phyloP scores from a whole-genome alignment of 2,329 filamentous ascomycete genomes.

The Colletotrichum orbiculare region DNA sequence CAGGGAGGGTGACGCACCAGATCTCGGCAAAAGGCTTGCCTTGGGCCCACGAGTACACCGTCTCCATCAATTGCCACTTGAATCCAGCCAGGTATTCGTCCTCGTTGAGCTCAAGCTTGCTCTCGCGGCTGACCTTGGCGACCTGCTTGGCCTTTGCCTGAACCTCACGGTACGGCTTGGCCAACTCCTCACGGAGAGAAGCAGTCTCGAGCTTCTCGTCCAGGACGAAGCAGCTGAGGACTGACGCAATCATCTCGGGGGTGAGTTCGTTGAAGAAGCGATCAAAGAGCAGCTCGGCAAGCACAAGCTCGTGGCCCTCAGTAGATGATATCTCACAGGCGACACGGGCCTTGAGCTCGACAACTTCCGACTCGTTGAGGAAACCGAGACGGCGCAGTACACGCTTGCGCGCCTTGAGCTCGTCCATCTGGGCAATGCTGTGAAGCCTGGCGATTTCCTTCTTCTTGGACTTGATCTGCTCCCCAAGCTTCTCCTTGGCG shows the following conservation, averaged over 20 bases:
- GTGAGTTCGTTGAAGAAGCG: slow-evolving; percentile 97
- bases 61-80: slow-evolving; percentile 97
- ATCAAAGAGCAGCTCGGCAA: slow-evolving; percentile 95
- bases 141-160: slow-evolving; percentile 87
- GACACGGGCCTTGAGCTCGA: slow-evolving; percentile 95
- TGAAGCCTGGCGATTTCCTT: slow-evolving; percentile 87
- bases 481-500: slow-evolving; percentile 78
- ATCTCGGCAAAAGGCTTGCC: slow-evolving; percentile 92
- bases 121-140: slow-evolving; percentile 94
- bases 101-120: slow-evolving; percentile 93
- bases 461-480: slow-evolving; percentile 88
- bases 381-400: slow-evolving; percentile 94
- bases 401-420: slow-evolving; percentile 94
- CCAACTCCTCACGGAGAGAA: slow-evolving; percentile 83
- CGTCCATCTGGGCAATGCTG: slow-evolving; percentile 92
- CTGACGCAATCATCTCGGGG: slow-evolving; percentile 86
- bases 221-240: slow-evolving; percentile 95
- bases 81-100: slow-evolving; percentile 91
- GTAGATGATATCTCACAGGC: slow-evolving; percentile 97
- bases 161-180: slow-evolving; percentile 87
- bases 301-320: slow-evolving; percentile 89
- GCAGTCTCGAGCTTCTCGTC: slow-evolving; percentile 91
- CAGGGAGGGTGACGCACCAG: slow-evolving; percentile 75
- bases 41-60: slow-evolving; percentile 91
- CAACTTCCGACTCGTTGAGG: slow-evolving; percentile 94